phyloP scores from a whole-genome alignment of 148 eudicot species.

The Silene conica region DNA sequence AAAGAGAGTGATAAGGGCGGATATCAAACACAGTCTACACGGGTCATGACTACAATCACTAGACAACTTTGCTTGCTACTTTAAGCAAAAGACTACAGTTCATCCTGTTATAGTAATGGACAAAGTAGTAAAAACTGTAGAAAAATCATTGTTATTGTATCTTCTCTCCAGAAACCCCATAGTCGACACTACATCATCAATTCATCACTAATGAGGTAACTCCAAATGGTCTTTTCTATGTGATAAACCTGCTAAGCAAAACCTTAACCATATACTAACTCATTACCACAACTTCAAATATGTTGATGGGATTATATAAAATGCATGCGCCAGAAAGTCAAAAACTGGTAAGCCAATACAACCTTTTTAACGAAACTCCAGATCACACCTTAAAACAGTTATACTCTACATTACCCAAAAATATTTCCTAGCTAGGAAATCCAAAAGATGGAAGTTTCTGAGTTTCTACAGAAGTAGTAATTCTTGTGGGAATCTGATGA shows the following conservation, averaged over 20 bases:
- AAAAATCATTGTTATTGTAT: not conserved
- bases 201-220: not conserved
- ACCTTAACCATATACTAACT: not conserved
- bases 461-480: not conserved
- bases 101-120: not conserved
- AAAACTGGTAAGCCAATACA: not conserved
- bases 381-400: not conserved
- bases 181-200: not conserved
- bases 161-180: not conserved
- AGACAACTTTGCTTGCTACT: not conserved
- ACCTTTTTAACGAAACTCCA: not conserved
- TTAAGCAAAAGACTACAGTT: not conserved
- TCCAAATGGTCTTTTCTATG: not conserved
- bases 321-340: not conserved
- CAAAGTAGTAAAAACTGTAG: not conserved
- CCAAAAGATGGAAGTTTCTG: not conserved
- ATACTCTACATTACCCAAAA: not conserved
- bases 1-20: not conserved
- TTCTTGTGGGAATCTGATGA: not conserved
- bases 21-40: not conserved
- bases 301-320: not conserved
- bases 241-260: not conserved
- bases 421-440: no score
- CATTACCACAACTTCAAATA: not conserved
- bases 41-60: not conserved